Evolutionary conservation across 257 asterid genomes (phyloP), one percentile per base, ranked within the genome.

Genomic region (Nyctanthes arbortristis): DNA sequence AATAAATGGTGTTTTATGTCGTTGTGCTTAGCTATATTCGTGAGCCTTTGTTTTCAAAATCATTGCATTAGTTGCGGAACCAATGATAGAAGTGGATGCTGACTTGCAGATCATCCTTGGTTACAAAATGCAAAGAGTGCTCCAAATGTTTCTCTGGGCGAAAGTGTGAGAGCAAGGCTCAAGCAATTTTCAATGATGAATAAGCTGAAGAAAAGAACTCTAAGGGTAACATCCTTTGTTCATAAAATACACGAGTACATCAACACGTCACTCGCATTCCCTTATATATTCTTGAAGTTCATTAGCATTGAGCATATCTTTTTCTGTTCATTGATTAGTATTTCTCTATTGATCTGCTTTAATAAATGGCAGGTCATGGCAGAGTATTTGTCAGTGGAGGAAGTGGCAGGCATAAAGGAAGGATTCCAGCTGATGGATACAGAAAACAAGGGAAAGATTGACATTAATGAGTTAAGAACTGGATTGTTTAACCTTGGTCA

Each of bases 121-220:
- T 61, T 79, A 36, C 81, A 55, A 35, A 78, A 86, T 43, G 89
- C 88, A 0, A 83, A 78, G 60, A 81, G 73, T 65, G 89, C 87
- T 49, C 89, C 89, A 10, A 79, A 86, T 77, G 89, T 83, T 57
- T 81, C 89, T 43, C 62, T 86, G 13, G 92, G 92, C 54, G 89
- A 83, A 71, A 79, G 83, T n/a, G 92, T 86, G 3, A 81, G 81
- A 65, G 82, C 92, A 49, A 75, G 92, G 62, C 84, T 86, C 58
- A 83, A 86, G 77, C 92, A 84, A 61, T 85, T 85, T 60, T 78
- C 91, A 1, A 77, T 72, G 73, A 85, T 85, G 91, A 85, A 85
- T 65, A 85, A 85, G 82, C 80, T 85, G 54, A 85, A 85, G 82
- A 85, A 83, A 69, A 61, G 83, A 62, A 88, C 91, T 66, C 78